A percentile compares a stretch with the other conserved stretches of the same genome.
Conservation (phyloP, 2,329 filamentous ascomycete genomes). For the Fusarium nisikadoi region DNA sequence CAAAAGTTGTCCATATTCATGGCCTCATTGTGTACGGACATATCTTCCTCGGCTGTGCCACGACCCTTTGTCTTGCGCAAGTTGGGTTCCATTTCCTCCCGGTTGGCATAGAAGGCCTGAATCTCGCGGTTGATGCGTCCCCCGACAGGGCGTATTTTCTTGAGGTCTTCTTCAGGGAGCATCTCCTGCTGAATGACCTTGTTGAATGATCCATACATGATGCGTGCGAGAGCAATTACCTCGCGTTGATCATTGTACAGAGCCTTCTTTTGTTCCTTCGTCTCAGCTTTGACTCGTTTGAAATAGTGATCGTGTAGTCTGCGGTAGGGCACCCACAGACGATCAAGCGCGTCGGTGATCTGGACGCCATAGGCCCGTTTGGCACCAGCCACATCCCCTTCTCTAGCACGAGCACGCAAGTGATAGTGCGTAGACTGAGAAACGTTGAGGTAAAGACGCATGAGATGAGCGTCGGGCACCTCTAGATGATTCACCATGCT, state of each 20-base stretch:
- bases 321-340: conserved; percentile 62
- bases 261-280: conserved; percentile 39
- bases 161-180: conserved; percentile 49
- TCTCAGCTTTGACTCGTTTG: conserved; percentile 39
- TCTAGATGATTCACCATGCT: conserved; percentile 62
- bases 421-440: conserved; percentile 60
- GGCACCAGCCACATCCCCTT: conserved; percentile 48
- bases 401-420: conserved; percentile 48
- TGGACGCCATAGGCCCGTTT: conserved; percentile 61
- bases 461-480: conserved; percentile 60
- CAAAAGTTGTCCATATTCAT: conserved; percentile 45
- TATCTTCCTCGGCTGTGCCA: conserved; percentile 35
- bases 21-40: conserved; percentile 24
- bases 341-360: conserved; percentile 60
- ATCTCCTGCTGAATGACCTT: conserved; percentile 56
- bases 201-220: conserved; percentile 59
- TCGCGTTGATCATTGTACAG: conserved; percentile 53
- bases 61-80: conserved; percentile 37
- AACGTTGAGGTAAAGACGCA: conserved; percentile 67
- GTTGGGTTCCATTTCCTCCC: conserved; percentile 50
- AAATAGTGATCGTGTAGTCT: conserved; percentile 52
- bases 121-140: conserved; percentile 54
- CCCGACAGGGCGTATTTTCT: conserved; percentile 47
- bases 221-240: conserved; percentile 56
- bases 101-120: conserved; percentile 49